phyloP scores from a whole-genome alignment of 345 rosid species.

The Arabidopsis arenosa region DNA sequence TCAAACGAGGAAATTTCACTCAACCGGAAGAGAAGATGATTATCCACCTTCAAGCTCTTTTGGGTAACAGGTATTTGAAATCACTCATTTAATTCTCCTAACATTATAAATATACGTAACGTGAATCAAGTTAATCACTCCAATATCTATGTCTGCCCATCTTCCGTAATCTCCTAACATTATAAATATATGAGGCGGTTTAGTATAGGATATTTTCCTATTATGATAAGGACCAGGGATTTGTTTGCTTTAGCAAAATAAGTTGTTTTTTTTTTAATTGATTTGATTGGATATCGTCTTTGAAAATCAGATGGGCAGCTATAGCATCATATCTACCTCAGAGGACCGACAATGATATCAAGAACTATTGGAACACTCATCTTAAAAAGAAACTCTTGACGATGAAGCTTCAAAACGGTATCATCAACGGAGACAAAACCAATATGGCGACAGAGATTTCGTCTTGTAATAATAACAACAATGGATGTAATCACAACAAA shows the following conservation, averaged over 20 bases:
- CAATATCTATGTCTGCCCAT: background rate
- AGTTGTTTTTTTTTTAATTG: background rate
- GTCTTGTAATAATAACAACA: conserved; percentile 13
- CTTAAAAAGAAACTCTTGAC: conserved; percentile 74
- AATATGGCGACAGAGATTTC: conserved; percentile 11
- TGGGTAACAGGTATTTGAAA: conserved; percentile 76
- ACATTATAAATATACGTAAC: too few relatives aligned
- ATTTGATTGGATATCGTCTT: conserved; percentile 4
- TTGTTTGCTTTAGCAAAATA: too few relatives aligned
- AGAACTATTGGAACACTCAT: conserved; percentile 95
- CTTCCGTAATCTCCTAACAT: background rate
- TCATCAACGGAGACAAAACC: conserved; percentile 29
- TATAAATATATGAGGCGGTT: background rate
- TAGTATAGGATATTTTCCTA: too few relatives aligned
- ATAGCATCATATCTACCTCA: conserved; percentile 98
- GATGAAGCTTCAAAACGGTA: conserved; percentile 29
- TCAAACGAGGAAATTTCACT: conserved; percentile 88
- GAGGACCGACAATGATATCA: conserved; percentile 93
- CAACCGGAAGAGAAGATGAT: conserved; percentile 91
- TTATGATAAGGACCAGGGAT: too few relatives aligned
- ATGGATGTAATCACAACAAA: conserved; percentile 28
- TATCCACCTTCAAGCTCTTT: conserved; percentile 95
- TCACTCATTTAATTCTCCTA: background rate
- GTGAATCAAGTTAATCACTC: background rate
- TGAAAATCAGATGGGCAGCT: conserved; percentile 85